phyloP scores from a whole-genome alignment of 208 protist genomes.

The Dictyostelium gargantuum region DNA sequence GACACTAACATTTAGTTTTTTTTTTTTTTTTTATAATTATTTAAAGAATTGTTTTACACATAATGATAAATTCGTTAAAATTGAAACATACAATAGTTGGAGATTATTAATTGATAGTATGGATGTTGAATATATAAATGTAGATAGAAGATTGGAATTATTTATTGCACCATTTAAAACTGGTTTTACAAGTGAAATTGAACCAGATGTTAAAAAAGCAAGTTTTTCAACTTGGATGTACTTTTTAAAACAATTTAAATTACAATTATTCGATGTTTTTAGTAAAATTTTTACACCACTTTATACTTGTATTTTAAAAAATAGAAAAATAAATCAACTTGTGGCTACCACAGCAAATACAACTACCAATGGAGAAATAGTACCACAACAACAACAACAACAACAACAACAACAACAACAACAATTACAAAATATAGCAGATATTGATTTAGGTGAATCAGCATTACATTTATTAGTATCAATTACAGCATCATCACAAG shows the following conservation, averaged over 20 bases:
- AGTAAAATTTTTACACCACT: background rate
- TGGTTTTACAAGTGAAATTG: background rate
- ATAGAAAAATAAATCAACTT: background rate
- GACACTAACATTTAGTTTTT: background rate
- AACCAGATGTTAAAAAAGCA: background rate
- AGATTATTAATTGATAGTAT: conserved; percentile 44
- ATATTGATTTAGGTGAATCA: background rate
- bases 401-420: background rate
- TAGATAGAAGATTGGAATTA: background rate
- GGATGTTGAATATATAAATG: background rate
- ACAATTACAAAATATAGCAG: background rate
- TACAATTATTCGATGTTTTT: background rate
- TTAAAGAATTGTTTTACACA: conserved; percentile 7
- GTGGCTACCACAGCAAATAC: background rate
- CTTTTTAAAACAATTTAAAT: background rate
- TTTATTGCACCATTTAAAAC: background rate
- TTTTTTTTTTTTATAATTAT: background rate
- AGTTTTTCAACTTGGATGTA: conserved; percentile 36
- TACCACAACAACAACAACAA: background rate
- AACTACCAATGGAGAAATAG: background rate
- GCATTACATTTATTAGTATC: background rate
- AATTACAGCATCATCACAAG: background rate
- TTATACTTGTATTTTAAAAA: background rate
- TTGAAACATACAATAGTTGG: conserved; percentile 16
- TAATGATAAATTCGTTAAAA: background rate